Evolutionary conservation across 2,329 filamentous ascomycete genomes (phyloP).

Genomic region (Arthrinium phaeospermum): DNA sequence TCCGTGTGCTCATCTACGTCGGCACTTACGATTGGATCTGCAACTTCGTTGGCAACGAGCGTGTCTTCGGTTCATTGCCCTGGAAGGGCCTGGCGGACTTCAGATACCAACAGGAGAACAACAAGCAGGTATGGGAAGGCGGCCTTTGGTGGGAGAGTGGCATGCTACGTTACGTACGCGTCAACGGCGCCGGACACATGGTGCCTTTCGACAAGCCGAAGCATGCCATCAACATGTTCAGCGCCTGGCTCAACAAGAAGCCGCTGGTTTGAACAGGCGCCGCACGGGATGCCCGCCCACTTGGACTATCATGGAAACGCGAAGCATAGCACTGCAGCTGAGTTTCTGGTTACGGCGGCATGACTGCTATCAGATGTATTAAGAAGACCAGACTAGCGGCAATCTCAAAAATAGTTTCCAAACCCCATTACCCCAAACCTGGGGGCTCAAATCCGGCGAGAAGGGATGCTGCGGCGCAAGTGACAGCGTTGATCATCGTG

Average conservation of each 20-base stretch:
- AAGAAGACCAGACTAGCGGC: background rate
- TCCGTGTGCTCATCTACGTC: conserved; percentile 46
- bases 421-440: background rate
- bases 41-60: conserved; percentile 44
- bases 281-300: background rate
- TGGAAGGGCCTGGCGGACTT: conserved; percentile 33
- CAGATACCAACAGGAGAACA: conserved; percentile 22
- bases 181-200: conserved; percentile 22
- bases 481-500: background rate
- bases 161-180: conserved; percentile 27
- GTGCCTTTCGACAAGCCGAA: conserved; percentile 23
- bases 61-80: conserved; percentile 28
- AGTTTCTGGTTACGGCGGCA: background rate
- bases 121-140: conserved; percentile 22
- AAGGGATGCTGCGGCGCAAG: background rate
- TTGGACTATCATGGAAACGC: background rate
- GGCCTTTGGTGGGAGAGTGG: conserved; percentile 28
- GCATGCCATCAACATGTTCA: conserved; percentile 15
- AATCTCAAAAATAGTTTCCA: background rate
- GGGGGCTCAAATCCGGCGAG: background rate
- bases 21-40: conserved; percentile 47
- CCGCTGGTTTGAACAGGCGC: background rate
- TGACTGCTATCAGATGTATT: background rate
- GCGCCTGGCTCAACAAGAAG: conserved; percentile 10
- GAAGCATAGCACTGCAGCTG: background rate